These are phyloP conservation scores for Monosporozyma yasuniensis DNA, from an alignment of 805 yeast species.

Conservation along the genomic window DNA sequence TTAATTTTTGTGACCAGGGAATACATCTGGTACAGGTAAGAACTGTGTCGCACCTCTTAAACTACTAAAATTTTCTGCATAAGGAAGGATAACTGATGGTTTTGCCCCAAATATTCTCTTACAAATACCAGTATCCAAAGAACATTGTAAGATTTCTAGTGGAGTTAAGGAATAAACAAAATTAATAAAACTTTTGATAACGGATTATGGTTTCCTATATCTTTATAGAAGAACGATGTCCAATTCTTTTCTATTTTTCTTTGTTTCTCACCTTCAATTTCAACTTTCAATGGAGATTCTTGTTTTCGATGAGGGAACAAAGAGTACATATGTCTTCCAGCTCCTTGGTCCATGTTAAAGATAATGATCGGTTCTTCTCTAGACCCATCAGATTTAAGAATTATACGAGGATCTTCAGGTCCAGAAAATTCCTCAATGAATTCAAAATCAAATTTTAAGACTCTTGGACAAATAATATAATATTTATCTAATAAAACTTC, in stretches of 20 bases:
- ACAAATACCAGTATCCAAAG: conserved; percentile 11
- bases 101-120: conserved; percentile 9
- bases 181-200: conserved; percentile 12
- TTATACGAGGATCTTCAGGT: background rate
- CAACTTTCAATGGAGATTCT: background rate
- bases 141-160: conserved; percentile 10
- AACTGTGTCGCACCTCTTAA: conserved; percentile 13
- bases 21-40: conserved; percentile 7
- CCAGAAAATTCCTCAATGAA: background rate
- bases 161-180: conserved; percentile 12
- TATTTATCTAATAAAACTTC: background rate
- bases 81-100: conserved; percentile 1
- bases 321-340: background rate
- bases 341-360: background rate
- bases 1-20: conserved; percentile 7
- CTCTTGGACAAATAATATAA: background rate
- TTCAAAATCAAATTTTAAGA: background rate
- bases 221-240: conserved; percentile 9
- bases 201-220: conserved; percentile 1
- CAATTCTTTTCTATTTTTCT: conserved; percentile 8
- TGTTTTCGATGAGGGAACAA: background rate
- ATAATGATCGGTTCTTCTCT: background rate
- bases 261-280: background rate
- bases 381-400: background rate
- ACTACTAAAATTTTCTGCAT: conserved; percentile 5